Evolutionary conservation across 495 filamentous ascomycete species (phyloP).

Genomic region (Neurospora sp.): DNA sequence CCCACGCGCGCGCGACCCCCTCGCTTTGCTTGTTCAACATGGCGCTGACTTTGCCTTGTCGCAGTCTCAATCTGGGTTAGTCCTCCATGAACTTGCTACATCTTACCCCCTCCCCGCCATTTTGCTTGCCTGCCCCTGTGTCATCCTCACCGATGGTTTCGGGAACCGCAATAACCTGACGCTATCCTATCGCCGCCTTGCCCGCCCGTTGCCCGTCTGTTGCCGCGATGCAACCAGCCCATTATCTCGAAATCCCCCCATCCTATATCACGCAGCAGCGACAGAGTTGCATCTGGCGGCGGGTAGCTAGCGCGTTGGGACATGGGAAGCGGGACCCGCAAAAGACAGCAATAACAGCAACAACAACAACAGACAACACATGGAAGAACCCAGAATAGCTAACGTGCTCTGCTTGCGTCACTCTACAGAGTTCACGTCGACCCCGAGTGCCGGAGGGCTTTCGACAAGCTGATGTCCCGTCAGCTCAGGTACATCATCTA

Average conservation of each 20-base stretch:
- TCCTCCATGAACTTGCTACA: constrained; percentile 10
- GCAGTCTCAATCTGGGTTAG: constrained; percentile 63
- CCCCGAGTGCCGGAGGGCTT: constrained; percentile 69
- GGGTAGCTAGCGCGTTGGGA: neutral
- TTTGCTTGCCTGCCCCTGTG: neutral
- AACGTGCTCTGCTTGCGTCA: constrained; percentile 7
- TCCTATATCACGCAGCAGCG: neutral
- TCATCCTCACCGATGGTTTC: neutral
- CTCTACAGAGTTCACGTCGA: constrained; percentile 60
- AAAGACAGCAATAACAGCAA: neutral
- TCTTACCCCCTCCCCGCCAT: constrained; percentile 7
- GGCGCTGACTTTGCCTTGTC: neutral
- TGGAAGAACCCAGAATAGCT: constrained; percentile 8
- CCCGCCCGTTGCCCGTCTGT: constrained; percentile 1
- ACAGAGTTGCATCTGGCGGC: neutral
- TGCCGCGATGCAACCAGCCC: constrained; percentile 2
- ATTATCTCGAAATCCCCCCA: neutral
- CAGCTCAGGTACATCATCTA: constrained; percentile 92
- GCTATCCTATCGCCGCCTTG: constrained; percentile 5
- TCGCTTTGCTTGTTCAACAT: neutral
- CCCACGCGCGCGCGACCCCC: neutral
- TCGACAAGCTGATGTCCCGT: constrained; percentile 85
- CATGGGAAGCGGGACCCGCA: neutral
- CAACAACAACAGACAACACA: neutral
- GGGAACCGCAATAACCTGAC: neutral